Evolutionary conservation across 2,329 filamentous ascomycete genomes (phyloP).

Genomic region (Colletotrichum euphorbiae): DNA sequence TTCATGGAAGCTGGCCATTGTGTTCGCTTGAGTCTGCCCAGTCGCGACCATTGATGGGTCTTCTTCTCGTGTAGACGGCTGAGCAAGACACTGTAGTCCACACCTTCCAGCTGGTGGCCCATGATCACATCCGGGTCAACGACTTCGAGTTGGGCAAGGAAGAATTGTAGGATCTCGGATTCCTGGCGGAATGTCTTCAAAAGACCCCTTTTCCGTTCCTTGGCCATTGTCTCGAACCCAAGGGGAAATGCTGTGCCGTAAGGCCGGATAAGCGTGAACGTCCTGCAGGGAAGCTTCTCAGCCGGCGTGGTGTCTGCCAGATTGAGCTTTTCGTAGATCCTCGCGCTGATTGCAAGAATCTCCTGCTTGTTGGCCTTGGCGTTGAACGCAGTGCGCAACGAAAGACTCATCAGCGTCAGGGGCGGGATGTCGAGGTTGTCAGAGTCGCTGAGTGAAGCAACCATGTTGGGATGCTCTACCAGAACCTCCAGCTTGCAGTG

Average conservation of each 20-base stretch:
- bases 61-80: constrained; percentile 90
- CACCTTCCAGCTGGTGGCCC: constrained; percentile 95
- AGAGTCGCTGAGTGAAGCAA: constrained; percentile 78
- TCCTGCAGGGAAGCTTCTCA: constrained; percentile 88
- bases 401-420: constrained; percentile 94
- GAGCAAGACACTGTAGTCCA: constrained; percentile 92
- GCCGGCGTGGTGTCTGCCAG: constrained; percentile 89
- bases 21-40: constrained; percentile 84
- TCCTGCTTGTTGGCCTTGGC: constrained; percentile 96
- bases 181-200: constrained; percentile 88
- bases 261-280: constrained; percentile 92
- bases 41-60: constrained; percentile 92
- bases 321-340: constrained; percentile 91
- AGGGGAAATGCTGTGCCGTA: constrained; percentile 78
- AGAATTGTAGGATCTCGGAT: constrained; percentile 85
- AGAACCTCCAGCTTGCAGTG: constrained; percentile 96
- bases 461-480: constrained; percentile 80
- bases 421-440: constrained; percentile 87
- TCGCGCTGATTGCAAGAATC: constrained; percentile 88
- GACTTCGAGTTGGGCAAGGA: constrained; percentile 87
- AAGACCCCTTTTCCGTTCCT: constrained; percentile 77
- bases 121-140: constrained; percentile 94
- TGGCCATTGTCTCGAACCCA: constrained; percentile 84
- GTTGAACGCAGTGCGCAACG: constrained; percentile 89
- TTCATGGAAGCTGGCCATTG: constrained; percentile 91